These are phyloP conservation scores for Prillingera fragicola DNA, from an alignment of 1,284 basidiomycete species.

Conservation along the genomic window DNA sequence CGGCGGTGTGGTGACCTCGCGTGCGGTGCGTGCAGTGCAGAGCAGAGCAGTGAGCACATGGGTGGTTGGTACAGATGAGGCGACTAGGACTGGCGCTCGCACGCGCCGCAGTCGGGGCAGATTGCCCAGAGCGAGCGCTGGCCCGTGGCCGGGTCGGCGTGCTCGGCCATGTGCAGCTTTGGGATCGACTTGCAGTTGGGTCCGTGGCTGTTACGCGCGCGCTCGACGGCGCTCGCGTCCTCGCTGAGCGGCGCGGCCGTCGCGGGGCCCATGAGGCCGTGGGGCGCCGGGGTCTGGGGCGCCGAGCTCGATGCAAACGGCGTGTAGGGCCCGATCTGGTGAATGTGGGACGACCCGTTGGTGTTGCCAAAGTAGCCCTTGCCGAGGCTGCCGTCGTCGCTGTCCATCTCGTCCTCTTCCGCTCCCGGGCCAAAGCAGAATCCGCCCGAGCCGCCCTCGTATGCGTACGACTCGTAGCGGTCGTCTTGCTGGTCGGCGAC, in stretches of 20 bases:
- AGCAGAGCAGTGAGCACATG: not conserved
- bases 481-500: constrained; percentile 1
- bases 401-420: constrained; percentile 40
- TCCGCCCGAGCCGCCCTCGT: constrained; percentile 34
- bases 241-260: constrained; percentile 17
- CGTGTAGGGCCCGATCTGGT: constrained; percentile 2
- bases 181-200: constrained; percentile 45
- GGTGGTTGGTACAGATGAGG: not conserved
- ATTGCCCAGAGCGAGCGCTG: constrained; percentile 41
- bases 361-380: constrained; percentile 16
- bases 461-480: too few relatives aligned
- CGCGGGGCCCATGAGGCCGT: constrained; percentile 39
- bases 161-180: constrained; percentile 38
- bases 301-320: constrained; percentile 8
- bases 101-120: constrained; percentile 44
- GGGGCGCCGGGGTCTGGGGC: constrained; percentile 15
- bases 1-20: too few relatives aligned
- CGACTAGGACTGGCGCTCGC: constrained; percentile 26
- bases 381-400: constrained; percentile 12
- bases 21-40: not conserved
- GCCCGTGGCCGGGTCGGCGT: constrained; percentile 41
- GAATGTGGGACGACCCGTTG: constrained; percentile 3
- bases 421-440: constrained; percentile 45
- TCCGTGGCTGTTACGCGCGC: constrained; percentile 39
- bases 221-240: constrained; percentile 31